Base-by-base conservation (phyloP, 805 yeast species). In the Pichia manshurica region DNA sequence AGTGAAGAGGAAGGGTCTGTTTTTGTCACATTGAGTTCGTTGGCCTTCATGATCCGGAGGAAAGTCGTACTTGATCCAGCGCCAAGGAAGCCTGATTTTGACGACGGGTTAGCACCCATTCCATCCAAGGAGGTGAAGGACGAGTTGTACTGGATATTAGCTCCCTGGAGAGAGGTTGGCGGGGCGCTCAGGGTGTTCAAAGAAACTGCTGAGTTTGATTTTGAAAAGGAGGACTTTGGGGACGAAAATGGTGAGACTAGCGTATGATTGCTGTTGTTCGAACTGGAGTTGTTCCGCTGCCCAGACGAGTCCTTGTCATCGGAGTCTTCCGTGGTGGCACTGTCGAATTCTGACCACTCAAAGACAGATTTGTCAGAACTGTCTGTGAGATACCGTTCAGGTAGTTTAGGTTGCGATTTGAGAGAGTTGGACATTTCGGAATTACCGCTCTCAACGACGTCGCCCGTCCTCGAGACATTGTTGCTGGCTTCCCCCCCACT, bases 41-140 rank as follows among this genome's bases (percentile, higher is more conserved):
- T 61, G 8, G 65, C 65, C 48, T 61, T 65, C 61, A 63, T 60
- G 7, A 63, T 63, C 44, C 63, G 52, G 38, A 82, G 61, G 17
- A 79, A 65, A 7, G 78, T 77, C 2, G 82, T 74, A 49, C 79
- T 71, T 4, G 88, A 80, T 8, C 81, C 84, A 12, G 75, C 73
- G 1, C 89, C 89, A 53, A 78, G 77, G 58, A 78, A 82, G 0
- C 88, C 87, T 25, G 75, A 74, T 38, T 63, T 65, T 21, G 59
- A 54, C 23, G 80, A 76, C 6, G 53, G 53, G 42, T 77, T 72
- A 1, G 82, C 84, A 0, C 82, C 85, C 86, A 82, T 81, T 10
- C 86, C 85, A 60, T 82, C 86, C 43, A 67, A 22, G 1, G 56
- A 52, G 13, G 51, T 47, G 22, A 32, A 41, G 0, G 51, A 44